phyloP scores from a whole-genome alignment of 2,329 filamentous ascomycete genomes.

The Ceratocystis diversiconidia region DNA sequence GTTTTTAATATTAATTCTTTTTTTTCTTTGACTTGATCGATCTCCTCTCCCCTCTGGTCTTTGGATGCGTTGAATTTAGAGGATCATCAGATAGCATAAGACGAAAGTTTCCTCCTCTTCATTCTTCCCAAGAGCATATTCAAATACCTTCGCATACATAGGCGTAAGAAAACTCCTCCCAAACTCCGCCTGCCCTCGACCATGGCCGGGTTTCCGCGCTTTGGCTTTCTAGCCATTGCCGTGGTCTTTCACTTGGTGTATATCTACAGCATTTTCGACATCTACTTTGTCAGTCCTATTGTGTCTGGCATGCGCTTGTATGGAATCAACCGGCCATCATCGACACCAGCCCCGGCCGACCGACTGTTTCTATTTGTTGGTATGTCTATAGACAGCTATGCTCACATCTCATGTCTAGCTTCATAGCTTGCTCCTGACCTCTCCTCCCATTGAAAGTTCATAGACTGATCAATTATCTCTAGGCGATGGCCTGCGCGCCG shows the following conservation, averaged over 20 bases:
- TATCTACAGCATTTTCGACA: conserved; percentile 91
- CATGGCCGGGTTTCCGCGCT: conserved; percentile 34
- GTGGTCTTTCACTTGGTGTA: conserved; percentile 89
- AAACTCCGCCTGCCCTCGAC: too few species aligned
- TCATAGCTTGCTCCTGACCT: background rate
- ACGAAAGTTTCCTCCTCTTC: background rate
- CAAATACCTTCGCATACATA: too few species aligned
- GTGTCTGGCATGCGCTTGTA: conserved; percentile 88
- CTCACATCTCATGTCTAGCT: background rate
- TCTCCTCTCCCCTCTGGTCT: background rate
- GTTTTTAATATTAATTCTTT: background rate
- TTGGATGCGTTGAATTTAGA: background rate
- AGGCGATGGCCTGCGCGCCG: conserved; percentile 87
- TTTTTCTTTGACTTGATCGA: background rate
- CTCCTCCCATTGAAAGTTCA: background rate
- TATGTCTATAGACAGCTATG: conserved; percentile 26
- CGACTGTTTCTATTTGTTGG: conserved; percentile 88
- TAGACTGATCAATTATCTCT: background rate
- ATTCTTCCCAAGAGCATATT: background rate
- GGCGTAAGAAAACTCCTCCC: too few species aligned
- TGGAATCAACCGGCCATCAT: conserved; percentile 45
- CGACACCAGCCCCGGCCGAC: conserved; percentile 62
- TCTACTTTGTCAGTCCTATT: conserved; percentile 96
- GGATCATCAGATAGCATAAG: background rate
- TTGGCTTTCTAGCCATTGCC: conserved; percentile 76